Base-by-base conservation (phyloP, 2,329 filamentous ascomycete species). In the Onygenales sp. region DNA sequence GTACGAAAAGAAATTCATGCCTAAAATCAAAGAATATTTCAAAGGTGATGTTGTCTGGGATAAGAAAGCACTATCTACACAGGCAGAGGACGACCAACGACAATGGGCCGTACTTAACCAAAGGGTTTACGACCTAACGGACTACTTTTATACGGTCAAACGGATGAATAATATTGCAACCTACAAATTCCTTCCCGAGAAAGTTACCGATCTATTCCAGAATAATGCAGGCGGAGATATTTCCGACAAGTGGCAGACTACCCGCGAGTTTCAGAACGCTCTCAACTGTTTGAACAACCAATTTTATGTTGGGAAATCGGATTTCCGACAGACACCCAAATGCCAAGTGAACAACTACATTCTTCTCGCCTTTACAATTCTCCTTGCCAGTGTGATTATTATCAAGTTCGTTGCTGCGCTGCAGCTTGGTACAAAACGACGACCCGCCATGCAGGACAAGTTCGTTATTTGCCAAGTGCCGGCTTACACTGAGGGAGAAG, bases 381-480 rank as follows among this genome's bases (percentile, higher is more conserved):
- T 97, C 10, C 76, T 98, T 52, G 89, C 86, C 65, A 57, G 79
- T 1, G 87, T 96, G 56, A 91, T 97, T 58, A 65, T 84, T 49
- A 73, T 87, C 72, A 98, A 97, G 71, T 98, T 98, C 74, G 69
- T 98, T 64, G 84, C 93, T 51, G 93, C 93, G 10, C 78, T 98
- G 42, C 93, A 96, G 64, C 88, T 98, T 56, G 91, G 92, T 45
- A 90, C 90, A 4, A 96, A 96, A 74, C 83, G 88, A 55, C 85
- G 88, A 14, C 93, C 93, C 2, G 80, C 87, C 5, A 87, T 90
- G 39, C 93, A 97, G 70, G 93, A 98, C 71, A 98, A 97, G 68
- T 98, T 98, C 63, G 91, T 98, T 62, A 97, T 98, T 60, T 97
- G 93, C 71, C 90, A 96, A 70, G 90, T 98, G 34, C 93, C 93